Evolutionary conservation across 768 basidiomycete genomes (phyloP), one percentile per base, ranked within the genome.

Genomic region (Rhizopogon vulgaris): DNA sequence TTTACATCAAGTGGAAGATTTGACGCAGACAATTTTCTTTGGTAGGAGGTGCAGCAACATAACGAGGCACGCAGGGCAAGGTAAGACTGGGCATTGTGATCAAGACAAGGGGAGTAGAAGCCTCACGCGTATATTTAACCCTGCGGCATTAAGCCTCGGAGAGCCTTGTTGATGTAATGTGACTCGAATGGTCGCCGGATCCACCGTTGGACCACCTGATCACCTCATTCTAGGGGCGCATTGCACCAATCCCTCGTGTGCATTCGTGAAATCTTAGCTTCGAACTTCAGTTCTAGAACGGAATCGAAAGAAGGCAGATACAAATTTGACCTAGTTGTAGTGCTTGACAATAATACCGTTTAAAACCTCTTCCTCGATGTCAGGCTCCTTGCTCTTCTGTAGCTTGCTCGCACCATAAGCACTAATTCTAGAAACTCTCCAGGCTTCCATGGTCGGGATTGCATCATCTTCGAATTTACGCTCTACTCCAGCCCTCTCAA

Each of bases 271-370:
- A 22, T 22, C 22, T 22, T 22, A 22, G 22, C 22, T 22, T 22
- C 22, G 1, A 22, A 22, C 22, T 22, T 3, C 22, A 22, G 28
- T 28, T 9, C 28, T 45, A 32, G 30, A 30, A 30, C 12, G 12
- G 7, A 32, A 18, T 6, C 17, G 17, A 43, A 10, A 27, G 27
- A 28, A 42, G 25, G n/a, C 6, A 6, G 7, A 22, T 32, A 7
- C 30, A 32, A 22, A 32, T 9, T 32, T 18, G 2, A 45, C 11
- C 18, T 45, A 84, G 55, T 74, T 82, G 56, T 78, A 83, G 52
- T 82, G 79, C 56, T 76, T 78, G 14, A 83, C 79, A 4, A 80
- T 52, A 1, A 83, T 71, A 0, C 81, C 81, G n/a, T 72, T 75
- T 46, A 83, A 69, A 39, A 77, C 55, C 56, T 83, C 80, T 57